Evolutionary conservation across 2,329 filamentous ascomycete genomes (phyloP), one percentile per base, ranked within the genome.

Genomic region (Xylariales sp.): DNA sequence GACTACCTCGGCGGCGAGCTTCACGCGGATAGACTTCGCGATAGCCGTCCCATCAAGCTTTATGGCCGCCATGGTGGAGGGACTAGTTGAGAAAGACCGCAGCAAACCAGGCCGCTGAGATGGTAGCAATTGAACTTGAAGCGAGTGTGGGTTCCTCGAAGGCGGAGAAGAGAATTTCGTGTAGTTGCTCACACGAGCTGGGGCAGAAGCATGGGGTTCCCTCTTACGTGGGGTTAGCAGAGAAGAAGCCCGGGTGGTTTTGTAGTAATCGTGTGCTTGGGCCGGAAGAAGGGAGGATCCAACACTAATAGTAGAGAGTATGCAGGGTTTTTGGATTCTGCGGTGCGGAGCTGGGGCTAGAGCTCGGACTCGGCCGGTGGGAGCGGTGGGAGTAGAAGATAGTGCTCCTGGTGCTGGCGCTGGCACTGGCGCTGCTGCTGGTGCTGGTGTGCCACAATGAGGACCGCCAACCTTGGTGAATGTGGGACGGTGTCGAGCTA

Each of bases 21-120:
- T 87, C 83, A 94, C 93, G 69, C 96, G 91, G 79, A 98, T 97
- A 79, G 85, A 87, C 85, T 95, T 97, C 75, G 96, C 96, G 83
- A 98, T 94, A 79, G 93, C 93, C 64, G 91, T 97, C 84, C 96
- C 96, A 84, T 99, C 96, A 77, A 99, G 96, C 85, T 94, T 97
- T 76, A 87, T 89, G 74, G 93, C 95, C 75, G 89, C 89, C 94
- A 97, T 98, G 78, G 82, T 85, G 81, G 83, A 77, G 74, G 83
- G 74, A 71, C 86, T 89, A 73, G 82, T 81, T 49, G 82, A 81
- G 74, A 84, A 85, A 66, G 71, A 69, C 69, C 78, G 75, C 52
- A 50, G 48, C 39, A 65, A 69, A 49, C 70, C 61, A 71, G 41
- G 64, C 57, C 68, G 70, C 53, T 54, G 64, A 56, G 57, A 72